Conservation (phyloP, 441 rosid genomes). For the Omphalea diandra region DNA sequence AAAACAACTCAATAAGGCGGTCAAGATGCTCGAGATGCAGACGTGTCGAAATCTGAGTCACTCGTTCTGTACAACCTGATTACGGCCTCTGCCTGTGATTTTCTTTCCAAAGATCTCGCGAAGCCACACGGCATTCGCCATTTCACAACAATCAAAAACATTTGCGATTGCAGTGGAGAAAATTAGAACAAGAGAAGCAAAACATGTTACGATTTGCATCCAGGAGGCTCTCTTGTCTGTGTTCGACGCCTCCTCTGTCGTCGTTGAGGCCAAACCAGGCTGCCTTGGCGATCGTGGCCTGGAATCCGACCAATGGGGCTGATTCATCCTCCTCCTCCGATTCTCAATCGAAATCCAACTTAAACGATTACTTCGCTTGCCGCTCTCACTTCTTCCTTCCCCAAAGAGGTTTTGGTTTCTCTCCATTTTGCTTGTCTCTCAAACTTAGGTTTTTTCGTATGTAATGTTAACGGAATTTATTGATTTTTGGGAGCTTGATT, state of each 20-base stretch:
- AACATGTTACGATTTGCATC: slow-evolving; percentile 47
- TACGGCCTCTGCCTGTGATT: neutral
- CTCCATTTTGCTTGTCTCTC: neutral
- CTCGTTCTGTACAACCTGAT: neutral
- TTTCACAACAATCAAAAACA: neutral
- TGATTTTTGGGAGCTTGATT: neutral
- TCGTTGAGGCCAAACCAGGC: slow-evolving; percentile 32
- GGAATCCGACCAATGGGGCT: slow-evolving; percentile 19
- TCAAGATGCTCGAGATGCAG: neutral
- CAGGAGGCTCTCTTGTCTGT: slow-evolving; percentile 45
- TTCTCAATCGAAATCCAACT: slow-evolving; percentile 21
- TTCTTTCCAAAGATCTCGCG: slow-evolving; percentile 4
- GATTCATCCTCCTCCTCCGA: slow-evolving; percentile 29
- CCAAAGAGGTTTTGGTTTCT: slow-evolving; percentile 34
- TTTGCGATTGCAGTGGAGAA: neutral
- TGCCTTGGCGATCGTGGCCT: slow-evolving; percentile 24
- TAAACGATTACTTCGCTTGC: slow-evolving; percentile 10
- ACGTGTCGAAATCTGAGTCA: slow-evolving; percentile 18
- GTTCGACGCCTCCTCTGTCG: slow-evolving; percentile 27
- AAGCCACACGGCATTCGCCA: neutral
- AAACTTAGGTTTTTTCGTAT: slow-evolving; percentile 19
- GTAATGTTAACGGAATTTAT: neutral
- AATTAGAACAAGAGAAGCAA: neutral
- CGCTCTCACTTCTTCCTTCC: slow-evolving; percentile 33
- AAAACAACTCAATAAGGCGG: too few species aligned